Evolutionary conservation across 208 protist species (phyloP), one percentile per base, ranked within the genome.

Genomic region (Willaertia magna): DNA sequence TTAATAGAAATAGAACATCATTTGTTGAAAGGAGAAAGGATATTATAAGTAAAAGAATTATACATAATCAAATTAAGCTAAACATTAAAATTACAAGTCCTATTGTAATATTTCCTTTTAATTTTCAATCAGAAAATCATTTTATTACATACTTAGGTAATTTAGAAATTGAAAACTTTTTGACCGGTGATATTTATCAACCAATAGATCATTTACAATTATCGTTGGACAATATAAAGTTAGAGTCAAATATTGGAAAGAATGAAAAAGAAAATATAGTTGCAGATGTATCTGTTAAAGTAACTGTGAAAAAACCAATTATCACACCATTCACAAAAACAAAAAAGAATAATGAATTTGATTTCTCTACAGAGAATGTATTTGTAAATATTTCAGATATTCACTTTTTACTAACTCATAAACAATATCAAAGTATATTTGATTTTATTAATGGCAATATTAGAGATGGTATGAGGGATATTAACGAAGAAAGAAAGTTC

Each of bases 361-460:
- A 83, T 9, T 34, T 67, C 12, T 9, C 55, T 11, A 67, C 26
- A 9, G 55, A 67, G 34, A 26, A 34, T 0, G 55, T 67, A 34
- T 34, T 34, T 34, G 47, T 83, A 43, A 11, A 83, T 47, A 30
- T 83, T 22, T 55, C 44, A 30, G 47, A 83, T 18, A 42, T 83
- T 55, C 14, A 39, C 2, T 83, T 83, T 40, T 59, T 1, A 22
- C 11, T 83, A 20, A 44, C 44, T 34, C n/a, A 51, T n/a, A 18
- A n/a, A 16, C 78, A 83, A 26, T 83, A 83, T 22, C 78, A 83
- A 55, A 40, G 34, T 6, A 55, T 83, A 55, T 83, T 83, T 42
- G 47, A 48, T 43, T 47, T 83, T 16, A 42, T 83, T 42, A 48
- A 83, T 83, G 43, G 30, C 11, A 83, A 83, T 55, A 83, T 83